Evolutionary conservation across 192 early-diverging fungal species (phyloP).

Genomic region (Coemansia sp.): DNA sequence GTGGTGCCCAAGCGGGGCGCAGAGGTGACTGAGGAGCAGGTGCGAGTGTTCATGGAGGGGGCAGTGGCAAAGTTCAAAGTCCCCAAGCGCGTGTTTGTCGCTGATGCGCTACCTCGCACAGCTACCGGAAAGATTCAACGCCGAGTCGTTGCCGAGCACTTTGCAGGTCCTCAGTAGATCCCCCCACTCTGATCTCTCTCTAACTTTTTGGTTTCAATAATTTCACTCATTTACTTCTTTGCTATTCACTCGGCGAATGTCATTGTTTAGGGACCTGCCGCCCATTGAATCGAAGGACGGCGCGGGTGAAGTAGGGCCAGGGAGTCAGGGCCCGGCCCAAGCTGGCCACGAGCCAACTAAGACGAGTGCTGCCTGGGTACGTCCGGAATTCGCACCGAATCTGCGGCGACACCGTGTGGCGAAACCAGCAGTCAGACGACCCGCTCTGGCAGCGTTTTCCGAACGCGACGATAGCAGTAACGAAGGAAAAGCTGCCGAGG

Average conservation of each 20-base stretch:
- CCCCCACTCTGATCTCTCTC: background rate
- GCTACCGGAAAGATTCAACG: constrained; percentile 77
- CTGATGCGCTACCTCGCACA: constrained; percentile 64
- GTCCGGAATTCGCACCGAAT: constrained; percentile 30
- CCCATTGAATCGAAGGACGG: constrained; percentile 17
- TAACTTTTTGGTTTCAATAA: background rate
- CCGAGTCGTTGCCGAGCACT: constrained; percentile 60
- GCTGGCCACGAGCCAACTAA: background rate
- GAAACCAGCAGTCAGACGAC: background rate
- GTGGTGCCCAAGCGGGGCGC: constrained; percentile 60
- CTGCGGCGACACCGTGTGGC: constrained; percentile 18
- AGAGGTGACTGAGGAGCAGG: constrained; percentile 56
- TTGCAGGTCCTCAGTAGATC: constrained; percentile 50
- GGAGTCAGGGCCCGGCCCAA: background rate
- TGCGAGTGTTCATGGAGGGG: constrained; percentile 53
- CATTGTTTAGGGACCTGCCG: constrained; percentile 43
- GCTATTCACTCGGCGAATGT: constrained; percentile 17
- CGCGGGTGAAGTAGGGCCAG: background rate
- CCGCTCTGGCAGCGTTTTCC: background rate
- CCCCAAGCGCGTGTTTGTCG: constrained; percentile 70
- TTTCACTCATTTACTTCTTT: background rate
- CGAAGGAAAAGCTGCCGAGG: background rate
- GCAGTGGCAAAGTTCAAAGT: constrained; percentile 71
- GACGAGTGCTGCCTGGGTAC: constrained; percentile 12
- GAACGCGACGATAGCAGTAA: background rate